These are phyloP conservation scores for Bolboschoenoplectus hybrid DNA, from an alignment of 202 grass and related monocot genomes.

Conservation along the genomic window DNA sequence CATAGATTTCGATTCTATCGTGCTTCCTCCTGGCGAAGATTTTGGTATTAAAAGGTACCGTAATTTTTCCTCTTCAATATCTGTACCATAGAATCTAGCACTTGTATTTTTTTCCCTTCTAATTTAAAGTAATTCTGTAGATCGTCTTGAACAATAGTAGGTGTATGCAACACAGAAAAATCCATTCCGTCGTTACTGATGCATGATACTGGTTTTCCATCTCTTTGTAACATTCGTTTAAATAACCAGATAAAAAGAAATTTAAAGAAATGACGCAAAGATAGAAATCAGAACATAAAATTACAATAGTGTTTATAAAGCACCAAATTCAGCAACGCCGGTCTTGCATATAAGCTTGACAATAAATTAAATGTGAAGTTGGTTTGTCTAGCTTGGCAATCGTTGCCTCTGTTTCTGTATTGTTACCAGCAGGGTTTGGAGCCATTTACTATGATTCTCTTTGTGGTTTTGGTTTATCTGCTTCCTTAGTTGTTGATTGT, in stretches of 20 bases:
- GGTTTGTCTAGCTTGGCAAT: background rate
- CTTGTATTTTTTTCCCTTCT: background rate
- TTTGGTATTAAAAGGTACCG: slow-evolving; percentile 71
- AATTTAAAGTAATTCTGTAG: background rate
- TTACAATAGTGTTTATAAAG: background rate
- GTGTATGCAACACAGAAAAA: background rate
- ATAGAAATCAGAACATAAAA: background rate
- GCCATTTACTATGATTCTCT: background rate
- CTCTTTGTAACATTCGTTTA: background rate
- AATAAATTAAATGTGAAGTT: background rate
- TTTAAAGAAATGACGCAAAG: background rate
- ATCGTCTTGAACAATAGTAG: slow-evolving; percentile 4
- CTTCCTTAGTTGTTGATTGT: background rate
- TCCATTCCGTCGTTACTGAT: background rate
- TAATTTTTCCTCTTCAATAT: background rate
- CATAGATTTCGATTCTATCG: slow-evolving; percentile 63
- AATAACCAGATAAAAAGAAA: background rate
- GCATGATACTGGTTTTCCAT: background rate
- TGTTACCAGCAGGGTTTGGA: background rate
- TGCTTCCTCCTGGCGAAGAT: slow-evolving; percentile 70
- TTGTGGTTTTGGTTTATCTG: background rate
- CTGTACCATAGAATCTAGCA: background rate
- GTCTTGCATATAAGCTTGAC: background rate
- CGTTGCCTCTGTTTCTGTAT: background rate
- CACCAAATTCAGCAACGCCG: background rate